Percentiles rank a stretch among this genome's conserved stretches.
Evolutionary conservation across 495 filamentous ascomycete species (phyloP).

Genomic region (Lasiosphaeria miniovina): DNA sequence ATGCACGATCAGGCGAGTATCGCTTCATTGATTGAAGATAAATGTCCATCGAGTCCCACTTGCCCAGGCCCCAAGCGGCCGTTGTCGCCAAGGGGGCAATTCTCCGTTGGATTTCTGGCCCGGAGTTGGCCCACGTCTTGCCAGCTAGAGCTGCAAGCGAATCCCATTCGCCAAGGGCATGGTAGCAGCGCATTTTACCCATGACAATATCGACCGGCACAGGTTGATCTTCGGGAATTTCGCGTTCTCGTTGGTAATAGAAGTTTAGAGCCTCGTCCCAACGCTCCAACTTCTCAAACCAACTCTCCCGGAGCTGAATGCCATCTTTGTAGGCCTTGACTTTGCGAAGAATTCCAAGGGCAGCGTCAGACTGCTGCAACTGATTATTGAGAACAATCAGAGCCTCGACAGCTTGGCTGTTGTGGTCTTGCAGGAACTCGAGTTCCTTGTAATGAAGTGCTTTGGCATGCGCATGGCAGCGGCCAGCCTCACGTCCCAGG

Average conservation of each 20-base stretch:
- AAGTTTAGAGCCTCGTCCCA: conserved; percentile 97
- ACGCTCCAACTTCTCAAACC: conserved; percentile 96
- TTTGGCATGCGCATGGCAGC: conserved; percentile 97
- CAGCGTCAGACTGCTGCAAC: conserved; percentile 93
- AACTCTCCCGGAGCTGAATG: conserved; percentile 86
- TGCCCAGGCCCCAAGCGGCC: conserved; percentile 93
- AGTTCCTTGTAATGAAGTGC: conserved; percentile 98
- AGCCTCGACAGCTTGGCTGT: conserved; percentile 90
- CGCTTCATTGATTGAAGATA: conserved; percentile 94
- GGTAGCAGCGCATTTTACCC: conserved; percentile 98
- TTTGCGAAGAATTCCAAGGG: conserved; percentile 92
- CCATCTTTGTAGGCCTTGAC: conserved; percentile 93
- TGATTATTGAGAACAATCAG: conserved; percentile 99
- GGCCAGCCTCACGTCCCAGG: conserved; percentile 85
- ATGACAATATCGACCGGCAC: conserved; percentile 87
- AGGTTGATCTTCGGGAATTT: conserved; percentile 56
- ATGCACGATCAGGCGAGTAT: conserved; percentile 86
- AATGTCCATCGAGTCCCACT: conserved; percentile 97
- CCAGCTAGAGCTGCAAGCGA: conserved; percentile 81
- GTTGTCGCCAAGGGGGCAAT: conserved; percentile 93
- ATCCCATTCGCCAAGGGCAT: conserved; percentile 97
- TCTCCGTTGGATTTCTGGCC: conserved; percentile 73
- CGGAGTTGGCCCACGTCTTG: conserved; percentile 87
- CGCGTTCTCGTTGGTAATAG: conserved; percentile 75
- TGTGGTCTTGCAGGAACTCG: conserved; percentile 96